Evolutionary conservation across 768 basidiomycete genomes (phyloP).

Genomic region (Trametopsis cervina): DNA sequence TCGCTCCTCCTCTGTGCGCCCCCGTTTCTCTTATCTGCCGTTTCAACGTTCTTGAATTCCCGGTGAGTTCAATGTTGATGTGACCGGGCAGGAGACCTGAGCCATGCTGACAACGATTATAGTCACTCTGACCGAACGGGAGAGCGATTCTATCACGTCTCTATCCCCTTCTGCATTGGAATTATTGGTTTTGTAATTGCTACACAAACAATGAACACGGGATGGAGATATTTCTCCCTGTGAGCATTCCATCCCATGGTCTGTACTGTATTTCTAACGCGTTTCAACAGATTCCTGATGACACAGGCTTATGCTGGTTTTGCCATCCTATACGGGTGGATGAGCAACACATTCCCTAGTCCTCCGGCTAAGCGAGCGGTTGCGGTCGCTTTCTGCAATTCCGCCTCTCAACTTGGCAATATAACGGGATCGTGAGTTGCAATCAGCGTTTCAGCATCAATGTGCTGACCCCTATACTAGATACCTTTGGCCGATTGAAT

Average conservation of each 20-base stretch:
- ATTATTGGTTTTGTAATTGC: constrained; percentile 64
- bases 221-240: constrained; percentile 61
- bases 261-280: background rate
- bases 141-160: constrained; percentile 71
- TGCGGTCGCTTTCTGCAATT: constrained; percentile 75
- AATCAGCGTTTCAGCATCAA: background rate
- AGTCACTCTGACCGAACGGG: constrained; percentile 67
- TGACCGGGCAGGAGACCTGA: background rate
- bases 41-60: constrained; percentile 45
- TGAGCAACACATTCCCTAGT: constrained; percentile 57
- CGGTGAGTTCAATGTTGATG: constrained; percentile 28
- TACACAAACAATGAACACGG: constrained; percentile 53
- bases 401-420: constrained; percentile 76
- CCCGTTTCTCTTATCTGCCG: constrained; percentile 58
- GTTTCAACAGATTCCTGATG: constrained; percentile 59
- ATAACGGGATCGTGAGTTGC: constrained; percentile 53
- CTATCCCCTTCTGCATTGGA: constrained; percentile 44
- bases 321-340: constrained; percentile 52
- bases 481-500: constrained; percentile 59
- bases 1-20: constrained; percentile 73
- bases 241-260: constrained; percentile 23
- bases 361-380: constrained; percentile 82
- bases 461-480: constrained; percentile 36
- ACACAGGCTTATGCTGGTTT: constrained; percentile 68
- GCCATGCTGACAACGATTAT: background rate